A percentile compares a stretch with the other conserved stretches of the same genome.
These are phyloP conservation scores for Mycena metata DNA, from an alignment of 768 basidiomycete species.

Conservation along the genomic window DNA sequence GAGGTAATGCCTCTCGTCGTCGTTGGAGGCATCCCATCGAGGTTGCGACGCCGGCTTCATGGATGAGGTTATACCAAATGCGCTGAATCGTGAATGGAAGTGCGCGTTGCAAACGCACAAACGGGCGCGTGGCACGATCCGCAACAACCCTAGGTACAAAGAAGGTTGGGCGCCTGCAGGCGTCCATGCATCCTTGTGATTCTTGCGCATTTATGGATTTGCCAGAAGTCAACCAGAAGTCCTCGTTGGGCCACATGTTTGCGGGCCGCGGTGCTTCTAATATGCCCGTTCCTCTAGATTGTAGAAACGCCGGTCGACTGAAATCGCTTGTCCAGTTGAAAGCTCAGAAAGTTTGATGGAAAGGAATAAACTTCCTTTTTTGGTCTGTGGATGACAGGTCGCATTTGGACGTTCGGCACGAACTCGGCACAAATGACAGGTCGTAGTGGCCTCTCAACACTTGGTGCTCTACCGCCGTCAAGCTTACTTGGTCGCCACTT, in stretches of 20 bases:
- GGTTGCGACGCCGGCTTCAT: not conserved
- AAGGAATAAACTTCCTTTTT: no score
- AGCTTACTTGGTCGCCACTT: conserved; percentile 19
- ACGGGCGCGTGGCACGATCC: conserved; percentile 16
- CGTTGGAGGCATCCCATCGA: no score
- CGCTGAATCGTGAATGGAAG: not conserved
- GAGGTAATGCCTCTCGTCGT: no score
- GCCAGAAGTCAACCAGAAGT: not conserved
- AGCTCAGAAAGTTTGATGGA: no score
- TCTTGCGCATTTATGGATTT: conserved; percentile 9
- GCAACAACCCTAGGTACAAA: not conserved
- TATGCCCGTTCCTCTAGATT: no score
- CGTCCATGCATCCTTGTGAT: not conserved
- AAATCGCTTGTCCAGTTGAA: no score
- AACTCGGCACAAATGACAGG: not conserved
- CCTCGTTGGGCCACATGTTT: not conserved
- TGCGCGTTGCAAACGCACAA: not conserved
- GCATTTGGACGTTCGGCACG: not conserved
- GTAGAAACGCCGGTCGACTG: no score
- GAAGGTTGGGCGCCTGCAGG: no score
- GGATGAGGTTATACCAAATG: not conserved
- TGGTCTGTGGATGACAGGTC: no score
- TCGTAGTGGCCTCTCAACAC: not conserved
- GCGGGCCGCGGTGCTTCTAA: no score
- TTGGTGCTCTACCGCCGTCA: conserved; percentile 16